phyloP scores from a whole-genome alignment of 805 yeast genomes.

The Lachancea dasiensis region DNA sequence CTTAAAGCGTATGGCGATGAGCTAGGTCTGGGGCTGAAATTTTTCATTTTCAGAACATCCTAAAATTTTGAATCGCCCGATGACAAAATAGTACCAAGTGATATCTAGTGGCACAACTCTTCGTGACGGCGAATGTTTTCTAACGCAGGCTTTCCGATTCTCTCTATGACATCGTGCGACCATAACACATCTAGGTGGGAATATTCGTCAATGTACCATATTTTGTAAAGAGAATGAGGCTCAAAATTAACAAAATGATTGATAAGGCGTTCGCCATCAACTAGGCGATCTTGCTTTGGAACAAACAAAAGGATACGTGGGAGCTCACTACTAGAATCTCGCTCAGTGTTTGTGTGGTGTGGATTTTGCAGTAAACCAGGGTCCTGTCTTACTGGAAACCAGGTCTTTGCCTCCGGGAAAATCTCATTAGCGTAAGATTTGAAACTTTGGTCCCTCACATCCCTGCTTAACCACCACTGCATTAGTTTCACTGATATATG shows the following conservation, averaged over 20 bases:
- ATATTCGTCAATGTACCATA: constrained; percentile 48
- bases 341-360: constrained; percentile 25
- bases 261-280: constrained; percentile 63
- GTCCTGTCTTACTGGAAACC: constrained; percentile 42
- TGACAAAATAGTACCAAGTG: neutral
- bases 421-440: constrained; percentile 35
- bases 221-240: constrained; percentile 27
- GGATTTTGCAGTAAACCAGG: constrained; percentile 11
- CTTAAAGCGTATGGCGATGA: constrained; percentile 1
- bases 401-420: constrained; percentile 45
- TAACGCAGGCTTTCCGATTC: constrained; percentile 50
- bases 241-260: constrained; percentile 62
- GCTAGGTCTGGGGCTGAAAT: constrained; percentile 7
- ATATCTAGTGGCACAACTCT: neutral
- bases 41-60: constrained; percentile 2
- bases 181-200: constrained; percentile 89
- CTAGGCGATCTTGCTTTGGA: constrained; percentile 71
- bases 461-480: constrained; percentile 83
- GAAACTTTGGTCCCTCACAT: constrained; percentile 38
- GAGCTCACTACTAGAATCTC: constrained; percentile 35
- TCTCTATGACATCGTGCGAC: constrained; percentile 72
- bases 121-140: constrained; percentile 19
- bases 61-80: neutral
- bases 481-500: constrained; percentile 73
- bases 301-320: constrained; percentile 63